phyloP scores from a whole-genome alignment of 768 basidiomycete species.

The Paxillus involutus region DNA sequence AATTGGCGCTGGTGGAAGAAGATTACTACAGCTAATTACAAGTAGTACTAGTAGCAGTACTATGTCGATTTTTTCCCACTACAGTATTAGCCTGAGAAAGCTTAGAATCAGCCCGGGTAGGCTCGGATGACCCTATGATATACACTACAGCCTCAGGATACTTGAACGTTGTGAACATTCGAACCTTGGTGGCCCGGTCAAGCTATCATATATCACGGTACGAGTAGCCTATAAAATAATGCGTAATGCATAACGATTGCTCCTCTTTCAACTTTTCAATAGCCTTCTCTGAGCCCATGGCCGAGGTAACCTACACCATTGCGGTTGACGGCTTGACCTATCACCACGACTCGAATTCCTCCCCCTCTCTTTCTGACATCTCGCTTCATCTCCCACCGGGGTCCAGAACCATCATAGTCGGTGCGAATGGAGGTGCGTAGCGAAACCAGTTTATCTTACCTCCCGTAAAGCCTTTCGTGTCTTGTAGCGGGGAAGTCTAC shows the following conservation, averaged over 20 bases:
- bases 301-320: conserved; percentile 17
- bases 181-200: too few species aligned
- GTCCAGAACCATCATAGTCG: conserved; percentile 82
- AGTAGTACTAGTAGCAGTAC: too few species aligned
- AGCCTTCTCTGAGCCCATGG: neutral
- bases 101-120: too few species aligned
- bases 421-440: conserved; percentile 87
- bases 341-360: conserved; percentile 40
- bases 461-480: neutral
- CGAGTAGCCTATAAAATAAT: neutral
- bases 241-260: neutral
- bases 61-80: too few species aligned
- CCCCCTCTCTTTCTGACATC: conserved; percentile 64
- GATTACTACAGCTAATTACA: neutral
- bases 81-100: too few species aligned
- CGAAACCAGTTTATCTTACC: neutral
- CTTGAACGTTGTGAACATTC: too few species aligned
- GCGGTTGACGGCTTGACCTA: conserved; percentile 58
- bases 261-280: neutral
- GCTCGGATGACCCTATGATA: too few species aligned
- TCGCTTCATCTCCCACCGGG: conserved; percentile 68
- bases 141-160: too few species aligned
- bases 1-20: conserved; percentile 1
- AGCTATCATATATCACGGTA: neutral
- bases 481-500: conserved; percentile 90